Base-by-base conservation (phyloP, 2,329 filamentous ascomycete species). In the Endoconidiophora polonica region DNA sequence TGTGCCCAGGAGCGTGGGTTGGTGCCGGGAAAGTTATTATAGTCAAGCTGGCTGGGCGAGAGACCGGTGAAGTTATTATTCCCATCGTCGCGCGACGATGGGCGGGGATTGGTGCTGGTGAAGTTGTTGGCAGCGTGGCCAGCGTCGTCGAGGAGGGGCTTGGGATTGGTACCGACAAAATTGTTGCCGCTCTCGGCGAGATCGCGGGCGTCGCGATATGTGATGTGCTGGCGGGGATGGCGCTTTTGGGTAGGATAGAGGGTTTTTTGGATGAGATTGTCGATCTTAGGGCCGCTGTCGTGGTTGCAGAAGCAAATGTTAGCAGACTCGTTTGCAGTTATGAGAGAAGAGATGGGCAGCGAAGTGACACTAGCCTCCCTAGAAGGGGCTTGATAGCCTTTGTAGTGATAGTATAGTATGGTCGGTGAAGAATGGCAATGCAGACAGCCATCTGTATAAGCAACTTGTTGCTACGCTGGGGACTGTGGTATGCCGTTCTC, bases 131-230 rank as follows among this genome's bases (percentile, higher is more conserved):
- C 20, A 5, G 43, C 38, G 24, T 48, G 24, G 40, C 40, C 49
- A 18, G 26, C 7, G 7, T 48, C 10, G 22, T 48, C 39, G 12
- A n/a, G 18, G 16, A 41, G 10, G 2, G 40, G 41, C 23, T 26
- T 44, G 2, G 50, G 45, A 41, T 55, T 55, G 18, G 46, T 54
- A 12, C 54, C 54, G 29, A 53, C 26, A 43, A 55, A 55, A 50
- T 55, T 55, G 44, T 55, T 55, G 46, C 46, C 36, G 39, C n/a
- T n/a, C 46, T 55, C 54, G 2, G 38, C 24, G 12, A 18, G 23
- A 12, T 45, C 46, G 50, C 20, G 46, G 23, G 36, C 23, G 23
- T 52, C 40, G 6, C 41, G 29, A 16, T 48, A 36, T 10, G 6
- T 40, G 40, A 39, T 39, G 26, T 49, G 39, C 23, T 42, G 39